Evolutionary conservation across 345 rosid genomes (phyloP).

Genomic region (Bruguiera sexangula): DNA sequence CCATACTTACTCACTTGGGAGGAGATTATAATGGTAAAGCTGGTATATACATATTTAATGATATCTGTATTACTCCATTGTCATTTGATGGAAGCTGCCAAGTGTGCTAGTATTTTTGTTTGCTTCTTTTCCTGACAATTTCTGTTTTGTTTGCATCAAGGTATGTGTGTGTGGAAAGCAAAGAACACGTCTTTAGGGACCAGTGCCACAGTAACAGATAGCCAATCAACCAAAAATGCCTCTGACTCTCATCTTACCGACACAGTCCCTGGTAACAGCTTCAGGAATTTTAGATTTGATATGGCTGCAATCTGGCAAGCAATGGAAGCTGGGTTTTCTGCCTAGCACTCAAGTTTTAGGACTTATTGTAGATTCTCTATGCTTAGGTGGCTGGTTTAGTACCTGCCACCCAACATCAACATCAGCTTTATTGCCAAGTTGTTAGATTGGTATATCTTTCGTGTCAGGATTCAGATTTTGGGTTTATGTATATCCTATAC

Average conservation of each 20-base stretch:
- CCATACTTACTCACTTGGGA: not conserved
- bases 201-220: conserved; percentile 41
- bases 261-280: conserved; percentile 52
- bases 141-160: conserved; percentile 32
- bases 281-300: conserved; percentile 68
- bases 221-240: conserved; percentile 38
- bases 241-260: conserved; percentile 46
- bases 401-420: not conserved
- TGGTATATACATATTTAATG: too few species aligned
- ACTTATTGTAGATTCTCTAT: conserved; percentile 17
- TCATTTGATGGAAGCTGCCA: not conserved
- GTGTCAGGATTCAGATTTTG: conserved; percentile 23
- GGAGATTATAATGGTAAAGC: too few species aligned
- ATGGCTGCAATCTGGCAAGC: conserved; percentile 55
- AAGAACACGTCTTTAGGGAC: conserved; percentile 55
- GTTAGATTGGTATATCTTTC: conserved; percentile 18
- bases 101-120: not conserved
- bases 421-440: conserved; percentile 6
- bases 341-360: not conserved
- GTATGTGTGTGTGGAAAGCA: conserved; percentile 75
- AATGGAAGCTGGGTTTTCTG: conserved; percentile 47
- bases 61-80: too few species aligned
- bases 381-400: conserved; percentile 26
- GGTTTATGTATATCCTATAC: conserved; percentile 29
- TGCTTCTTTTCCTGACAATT: conserved; percentile 4